These are phyloP conservation scores for Chlamydomonas applanata DNA, from an alignment of 139 green algal species.

Conservation along the genomic window DNA sequence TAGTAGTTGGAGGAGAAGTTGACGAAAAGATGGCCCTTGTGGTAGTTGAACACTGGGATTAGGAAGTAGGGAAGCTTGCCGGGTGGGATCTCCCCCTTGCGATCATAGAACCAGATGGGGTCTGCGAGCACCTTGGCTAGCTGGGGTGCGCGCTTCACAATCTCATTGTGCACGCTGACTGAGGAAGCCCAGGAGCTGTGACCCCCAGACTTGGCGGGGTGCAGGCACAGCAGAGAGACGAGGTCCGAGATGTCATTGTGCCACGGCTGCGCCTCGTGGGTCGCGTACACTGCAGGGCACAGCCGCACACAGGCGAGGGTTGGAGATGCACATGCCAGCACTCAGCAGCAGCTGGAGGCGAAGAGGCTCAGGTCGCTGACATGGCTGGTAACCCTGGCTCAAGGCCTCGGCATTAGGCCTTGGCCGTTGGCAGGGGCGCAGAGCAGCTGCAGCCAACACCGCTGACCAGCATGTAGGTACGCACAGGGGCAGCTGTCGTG, in stretches of 20 bases:
- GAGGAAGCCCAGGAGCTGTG: conserved; percentile 32
- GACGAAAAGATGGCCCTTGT: conserved; percentile 41
- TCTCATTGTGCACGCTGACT: conserved; percentile 50
- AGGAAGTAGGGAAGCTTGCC: conserved; percentile 58
- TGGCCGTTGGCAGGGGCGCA: too few relatives aligned
- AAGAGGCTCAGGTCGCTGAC: too few relatives aligned
- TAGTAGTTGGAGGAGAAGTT: conserved; percentile 60
- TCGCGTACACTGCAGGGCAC: conserved; percentile 48
- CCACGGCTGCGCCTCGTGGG: conserved; percentile 58
- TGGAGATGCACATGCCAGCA: too few relatives aligned
- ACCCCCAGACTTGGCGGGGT: conserved; percentile 42
- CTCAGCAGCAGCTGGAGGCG: too few relatives aligned
- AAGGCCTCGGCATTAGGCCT: too few relatives aligned
- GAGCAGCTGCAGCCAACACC: too few relatives aligned
- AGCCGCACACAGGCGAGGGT: too few relatives aligned
- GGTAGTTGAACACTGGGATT: conserved; percentile 62
- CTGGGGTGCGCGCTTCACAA: conserved; percentile 36
- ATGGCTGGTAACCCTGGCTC: too few relatives aligned
- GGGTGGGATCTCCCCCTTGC: conserved; percentile 42
- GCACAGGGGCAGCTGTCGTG: too few relatives aligned
- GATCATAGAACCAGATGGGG: conserved; percentile 50
- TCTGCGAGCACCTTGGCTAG: conserved; percentile 38
- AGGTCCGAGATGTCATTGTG: conserved; percentile 50
- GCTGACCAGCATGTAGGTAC: too few relatives aligned
- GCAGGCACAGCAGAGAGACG: conserved; percentile 45